Evolutionary conservation across 768 basidiomycete species (phyloP).

Genomic region (Leccinellum luteum): DNA sequence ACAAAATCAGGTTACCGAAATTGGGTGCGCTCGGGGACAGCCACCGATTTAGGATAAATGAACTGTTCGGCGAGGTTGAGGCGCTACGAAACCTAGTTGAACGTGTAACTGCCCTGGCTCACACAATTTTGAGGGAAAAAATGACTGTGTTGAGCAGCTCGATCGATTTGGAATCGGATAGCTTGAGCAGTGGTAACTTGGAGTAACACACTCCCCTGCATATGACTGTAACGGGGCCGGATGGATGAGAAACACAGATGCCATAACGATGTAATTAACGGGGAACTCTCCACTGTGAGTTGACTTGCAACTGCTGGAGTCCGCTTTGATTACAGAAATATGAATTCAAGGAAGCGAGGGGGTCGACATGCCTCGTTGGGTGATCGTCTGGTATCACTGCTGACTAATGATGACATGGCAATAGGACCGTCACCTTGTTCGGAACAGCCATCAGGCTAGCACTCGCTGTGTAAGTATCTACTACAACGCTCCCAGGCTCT

Average conservation of each 20-base stretch:
- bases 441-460: background rate
- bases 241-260: constrained; percentile 17
- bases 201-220: constrained; percentile 24
- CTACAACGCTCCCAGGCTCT: constrained; percentile 14
- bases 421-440: background rate
- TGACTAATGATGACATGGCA: constrained; percentile 18
- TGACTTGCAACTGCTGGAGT: constrained; percentile 1
- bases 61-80: constrained; percentile 18
- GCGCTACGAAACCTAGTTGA: constrained; percentile 28
- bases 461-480: background rate
- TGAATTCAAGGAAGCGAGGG: constrained; percentile 7
- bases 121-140: constrained; percentile 19
- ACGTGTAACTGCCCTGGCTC: constrained; percentile 27
- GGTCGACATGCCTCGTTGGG: constrained; percentile 19
- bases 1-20: constrained; percentile 23
- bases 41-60: constrained; percentile 32
- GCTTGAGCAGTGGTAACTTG: constrained; percentile 10
- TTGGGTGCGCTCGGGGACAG: constrained; percentile 12
- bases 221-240: constrained; percentile 35
- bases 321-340: constrained; percentile 8
- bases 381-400: constrained; percentile 20
- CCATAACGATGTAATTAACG: constrained; percentile 33
- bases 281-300: constrained; percentile 18
- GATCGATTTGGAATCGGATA: constrained; percentile 22
- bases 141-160: constrained; percentile 8